phyloP scores from a whole-genome alignment of 495 filamentous ascomycete species.

The Penicillium cataractarum region DNA sequence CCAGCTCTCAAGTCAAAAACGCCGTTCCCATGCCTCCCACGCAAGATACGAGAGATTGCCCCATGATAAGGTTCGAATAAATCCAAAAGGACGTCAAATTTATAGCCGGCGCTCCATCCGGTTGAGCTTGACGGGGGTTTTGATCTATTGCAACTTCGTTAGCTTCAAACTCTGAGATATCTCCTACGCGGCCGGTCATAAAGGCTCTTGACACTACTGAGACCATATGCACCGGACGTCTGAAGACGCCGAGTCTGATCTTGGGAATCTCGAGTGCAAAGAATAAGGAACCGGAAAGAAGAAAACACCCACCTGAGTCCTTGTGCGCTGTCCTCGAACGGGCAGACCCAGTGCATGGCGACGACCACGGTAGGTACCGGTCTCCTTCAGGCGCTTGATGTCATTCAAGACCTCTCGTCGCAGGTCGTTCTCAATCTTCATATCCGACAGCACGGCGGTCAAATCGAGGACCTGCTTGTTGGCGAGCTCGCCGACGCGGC shows the following conservation, averaged over 20 bases:
- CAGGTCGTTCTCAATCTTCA: constrained; percentile 94
- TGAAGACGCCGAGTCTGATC: neutral
- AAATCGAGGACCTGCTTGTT: constrained; percentile 76
- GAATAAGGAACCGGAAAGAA: neutral
- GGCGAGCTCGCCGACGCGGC: constrained; percentile 70
- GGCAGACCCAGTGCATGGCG: constrained; percentile 89
- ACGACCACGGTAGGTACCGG: constrained; percentile 86
- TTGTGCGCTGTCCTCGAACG: constrained; percentile 84
- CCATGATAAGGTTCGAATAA: constrained; percentile 19
- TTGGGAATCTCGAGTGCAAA: neutral
- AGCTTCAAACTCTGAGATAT: constrained; percentile 1
- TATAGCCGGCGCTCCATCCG: constrained; percentile 66
- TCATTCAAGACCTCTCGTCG: constrained; percentile 76
- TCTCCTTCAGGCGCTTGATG: constrained; percentile 84
- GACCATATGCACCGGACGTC: neutral
- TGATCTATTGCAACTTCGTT: constrained; percentile 54
- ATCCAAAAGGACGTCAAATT: constrained; percentile 24
- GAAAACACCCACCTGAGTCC: constrained; percentile 65
- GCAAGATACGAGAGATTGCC: constrained; percentile 30
- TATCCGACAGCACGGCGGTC: constrained; percentile 79
- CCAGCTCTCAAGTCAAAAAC: constrained; percentile 40
- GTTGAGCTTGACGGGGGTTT: constrained; percentile 80
- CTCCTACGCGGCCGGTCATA: neutral
- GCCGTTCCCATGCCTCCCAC: constrained; percentile 46
- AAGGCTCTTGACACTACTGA: constrained; percentile 3